Conservation (phyloP, 257 asterid species). For the Solanum bulbocastanum region DNA sequence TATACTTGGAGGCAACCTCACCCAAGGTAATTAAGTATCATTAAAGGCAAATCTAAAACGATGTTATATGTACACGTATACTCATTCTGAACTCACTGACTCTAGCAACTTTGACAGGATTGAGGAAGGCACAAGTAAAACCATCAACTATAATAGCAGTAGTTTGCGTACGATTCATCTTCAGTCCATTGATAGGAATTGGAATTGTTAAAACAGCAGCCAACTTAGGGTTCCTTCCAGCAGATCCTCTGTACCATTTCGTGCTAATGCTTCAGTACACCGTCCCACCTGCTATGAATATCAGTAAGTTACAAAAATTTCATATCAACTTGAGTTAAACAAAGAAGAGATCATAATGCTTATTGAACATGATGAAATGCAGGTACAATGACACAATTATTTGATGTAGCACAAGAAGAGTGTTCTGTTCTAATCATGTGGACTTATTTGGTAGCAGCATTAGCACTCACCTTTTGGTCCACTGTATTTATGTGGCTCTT, state of each 20-base stretch:
- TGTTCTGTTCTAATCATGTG: conserved; percentile 75
- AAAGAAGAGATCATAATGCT: neutral
- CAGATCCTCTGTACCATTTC: conserved; percentile 78
- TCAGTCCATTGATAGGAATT: conserved; percentile 67
- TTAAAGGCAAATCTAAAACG: neutral
- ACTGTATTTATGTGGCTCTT: conserved; percentile 86
- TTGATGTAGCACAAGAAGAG: conserved; percentile 89
- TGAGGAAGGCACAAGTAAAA: conserved; percentile 43
- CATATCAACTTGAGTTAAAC: neutral
- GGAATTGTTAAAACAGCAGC: conserved; percentile 58
- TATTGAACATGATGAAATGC: neutral
- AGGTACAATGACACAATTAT: conserved; percentile 90
- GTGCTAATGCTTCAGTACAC: conserved; percentile 76
- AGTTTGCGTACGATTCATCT: conserved; percentile 43
- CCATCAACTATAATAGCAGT: conserved; percentile 31
- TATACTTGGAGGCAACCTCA: conserved; percentile 86
- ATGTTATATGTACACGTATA: neutral
- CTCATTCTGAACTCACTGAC: neutral
- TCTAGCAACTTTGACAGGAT: conserved; percentile 29
- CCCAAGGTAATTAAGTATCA: conserved; percentile 40
- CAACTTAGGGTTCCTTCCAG: conserved; percentile 57
- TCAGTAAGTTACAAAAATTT: conserved; percentile 25
- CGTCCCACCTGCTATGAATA: conserved; percentile 88
- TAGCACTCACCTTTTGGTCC: conserved; percentile 82
- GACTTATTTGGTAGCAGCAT: conserved; percentile 72